Evolutionary conservation across 352 stramenopile genomes (phyloP), one percentile per base, ranked within the genome.

Genomic region (Phytophthora constricta): DNA sequence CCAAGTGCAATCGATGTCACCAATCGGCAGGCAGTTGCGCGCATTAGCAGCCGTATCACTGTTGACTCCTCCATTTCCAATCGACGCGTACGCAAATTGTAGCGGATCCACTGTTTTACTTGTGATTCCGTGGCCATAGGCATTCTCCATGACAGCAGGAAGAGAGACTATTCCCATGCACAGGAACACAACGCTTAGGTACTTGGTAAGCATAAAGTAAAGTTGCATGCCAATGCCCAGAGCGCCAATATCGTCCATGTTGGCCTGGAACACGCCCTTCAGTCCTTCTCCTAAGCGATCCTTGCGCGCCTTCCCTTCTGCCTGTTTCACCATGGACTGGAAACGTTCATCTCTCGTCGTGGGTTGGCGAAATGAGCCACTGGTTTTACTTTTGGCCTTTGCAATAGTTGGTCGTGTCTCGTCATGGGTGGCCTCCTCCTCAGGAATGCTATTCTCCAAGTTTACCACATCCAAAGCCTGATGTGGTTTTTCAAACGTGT

Each of bases 201-300:
- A 84, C 54, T 84, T 84, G 23, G 72, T 82, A 5, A 88, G 53
- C 75, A 86, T 85, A 45, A 88, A 88, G 46, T 88, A 88, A 13
- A 88, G 69, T 58, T 82, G 76, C 58, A 88, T 77, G 16, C 80
- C 80, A 33, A 88, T 82, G 14, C 80, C 80, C 4, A 88, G 64
- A 8, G 72, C 72, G 22, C 80, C 77, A 61, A 88, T 84, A 47
- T 81, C 66, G 13, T 67, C 46, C 69, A 86, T 79, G 50, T 22
- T 63, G 1, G 70, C 69, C 47, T 77, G 41, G 5, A 72, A 77
- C 3, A 69, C 71, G 0, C 65, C 66, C 45, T 84, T 82, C 2
- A 68, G 20, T 3, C 81, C 81, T 7, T 58, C 62, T 1, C 74
- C 75, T 2, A 89, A 63, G 5, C 77, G 80, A 46, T 80, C 69